Percentiles rank a stretch among this genome's conserved stretches.
These are phyloP conservation scores for Batrachochytrium dendrobatidis DNA, from an alignment of 371 early-diverging fungal genomes.

Conservation along the genomic window DNA sequence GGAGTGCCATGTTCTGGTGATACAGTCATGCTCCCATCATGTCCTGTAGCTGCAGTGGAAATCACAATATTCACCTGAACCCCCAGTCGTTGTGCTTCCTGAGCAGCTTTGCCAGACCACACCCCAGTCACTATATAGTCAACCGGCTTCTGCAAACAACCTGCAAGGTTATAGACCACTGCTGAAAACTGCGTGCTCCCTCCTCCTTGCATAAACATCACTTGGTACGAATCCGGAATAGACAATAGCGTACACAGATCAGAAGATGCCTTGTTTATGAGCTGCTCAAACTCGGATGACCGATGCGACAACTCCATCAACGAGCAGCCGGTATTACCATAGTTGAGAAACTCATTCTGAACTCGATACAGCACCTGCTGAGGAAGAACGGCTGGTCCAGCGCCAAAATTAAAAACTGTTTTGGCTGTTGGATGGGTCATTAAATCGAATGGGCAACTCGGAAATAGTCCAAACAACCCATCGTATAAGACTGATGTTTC, in stretches of 20 bases:
- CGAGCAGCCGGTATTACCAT: slow-evolving; percentile 70
- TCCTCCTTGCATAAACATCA: slow-evolving; percentile 94
- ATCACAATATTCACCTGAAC: slow-evolving; percentile 58
- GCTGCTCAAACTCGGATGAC: slow-evolving; percentile 66
- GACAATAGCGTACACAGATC: slow-evolving; percentile 60
- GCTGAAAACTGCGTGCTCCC: slow-evolving; percentile 89
- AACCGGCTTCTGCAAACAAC: slow-evolving; percentile 33
- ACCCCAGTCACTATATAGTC: slow-evolving; percentile 91
- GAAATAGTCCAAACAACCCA: too few relatives aligned
- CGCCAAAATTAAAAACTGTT: slow-evolving; percentile 73
- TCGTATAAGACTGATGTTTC: too few relatives aligned
- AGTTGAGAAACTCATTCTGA: slow-evolving; percentile 71
- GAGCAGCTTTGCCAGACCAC: slow-evolving; percentile 84
- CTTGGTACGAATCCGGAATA: slow-evolving; percentile 80
- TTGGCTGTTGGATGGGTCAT: slow-evolving; percentile 17
- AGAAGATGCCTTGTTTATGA: slow-evolving; percentile 63
- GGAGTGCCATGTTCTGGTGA: slow-evolving; percentile 31
- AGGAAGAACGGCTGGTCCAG: slow-evolving; percentile 89
- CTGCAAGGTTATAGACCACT: slow-evolving; percentile 76
- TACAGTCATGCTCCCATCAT: slow-evolving; percentile 31
- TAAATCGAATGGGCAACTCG: not conserved
- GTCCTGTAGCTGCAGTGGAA: slow-evolving; percentile 50
- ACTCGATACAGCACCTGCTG: slow-evolving; percentile 69
- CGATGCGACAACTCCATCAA: slow-evolving; percentile 95
- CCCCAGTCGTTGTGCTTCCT: slow-evolving; percentile 78